Evolutionary conservation across 129 eudicot genomes (phyloP).

Genomic region (Lactuca sativa): DNA sequence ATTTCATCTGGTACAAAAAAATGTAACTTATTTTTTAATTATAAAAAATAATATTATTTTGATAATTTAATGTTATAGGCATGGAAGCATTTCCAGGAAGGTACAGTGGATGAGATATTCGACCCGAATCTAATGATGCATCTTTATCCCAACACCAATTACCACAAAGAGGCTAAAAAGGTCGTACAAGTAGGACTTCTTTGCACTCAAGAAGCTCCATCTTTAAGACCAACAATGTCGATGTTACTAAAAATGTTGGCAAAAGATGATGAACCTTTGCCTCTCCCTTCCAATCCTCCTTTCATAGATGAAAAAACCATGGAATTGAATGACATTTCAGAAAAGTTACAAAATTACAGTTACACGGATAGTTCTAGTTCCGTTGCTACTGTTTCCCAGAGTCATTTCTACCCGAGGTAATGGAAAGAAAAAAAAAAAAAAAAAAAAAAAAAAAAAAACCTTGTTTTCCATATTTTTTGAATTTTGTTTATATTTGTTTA

Average conservation of each 20-base stretch:
- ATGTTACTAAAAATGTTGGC: slow-evolving; percentile 54
- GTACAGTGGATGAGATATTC: slow-evolving; percentile 55
- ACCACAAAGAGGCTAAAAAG: slow-evolving; percentile 41
- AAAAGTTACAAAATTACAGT: slow-evolving; percentile 17
- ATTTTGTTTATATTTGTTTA: not conserved
- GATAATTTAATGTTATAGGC: slow-evolving; percentile 36
- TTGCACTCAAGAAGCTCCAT: slow-evolving; percentile 73
- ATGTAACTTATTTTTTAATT: not conserved
- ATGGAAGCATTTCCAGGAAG: slow-evolving; percentile 72
- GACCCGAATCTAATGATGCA: slow-evolving; percentile 68
- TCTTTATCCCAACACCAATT: slow-evolving; percentile 27
- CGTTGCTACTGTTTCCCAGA: slow-evolving; percentile 53
- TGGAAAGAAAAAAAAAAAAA: too few species aligned
- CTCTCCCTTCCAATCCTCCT: slow-evolving; percentile 67
- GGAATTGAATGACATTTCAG: slow-evolving; percentile 50
- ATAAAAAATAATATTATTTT: not conserved
- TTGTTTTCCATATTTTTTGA: not conserved
- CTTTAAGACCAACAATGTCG: slow-evolving; percentile 71
- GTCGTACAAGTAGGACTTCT: slow-evolving; percentile 75
- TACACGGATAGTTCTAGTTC: slow-evolving; percentile 38
- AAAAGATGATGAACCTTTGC: slow-evolving; percentile 52
- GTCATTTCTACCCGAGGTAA: slow-evolving; percentile 63
- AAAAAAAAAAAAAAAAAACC: too few species aligned
- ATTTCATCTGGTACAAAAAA: not conserved
- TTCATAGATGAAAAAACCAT: slow-evolving; percentile 65